Evolutionary conservation across 345 rosid species (phyloP), one percentile per base, ranked within the genome.

Genomic region (Theobroma cacao): DNA sequence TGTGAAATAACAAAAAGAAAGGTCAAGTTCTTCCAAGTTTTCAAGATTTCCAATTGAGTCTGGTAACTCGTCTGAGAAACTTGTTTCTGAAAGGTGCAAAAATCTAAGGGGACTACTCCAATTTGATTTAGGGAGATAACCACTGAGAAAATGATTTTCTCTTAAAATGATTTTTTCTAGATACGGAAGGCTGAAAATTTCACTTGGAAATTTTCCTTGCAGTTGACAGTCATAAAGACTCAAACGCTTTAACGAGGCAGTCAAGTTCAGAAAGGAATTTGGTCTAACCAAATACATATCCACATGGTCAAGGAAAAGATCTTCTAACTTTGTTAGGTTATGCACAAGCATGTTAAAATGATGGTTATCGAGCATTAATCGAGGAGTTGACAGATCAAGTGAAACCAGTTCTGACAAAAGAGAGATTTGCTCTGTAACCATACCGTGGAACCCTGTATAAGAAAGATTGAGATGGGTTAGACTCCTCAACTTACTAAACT

Each of bases 401-500:
- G 61, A 69, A 69, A 45, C 75, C 7, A 41, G 38, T 34, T 58
- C 24, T 0, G 78, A 66, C 1, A 86, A 41, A 3, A 15, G 28
- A 9, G 76, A 66, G 26, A 84, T 67, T 36, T 86, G 71, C 12
- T 4, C 1, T 1, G 84, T 80, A 12, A 84, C 34, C 5, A 0
- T 41, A 17, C 89, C 81, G 0, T 11, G 17, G 34, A 67, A 61
- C 4, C 13, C 3, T 20, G 82, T 41, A 9, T 0, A 0, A 12
- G 86, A 77, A 55, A 86, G 82, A 15, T 76, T 43, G 0, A 86
- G 84, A n/a, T 84, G 52, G 1, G 75, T 77, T 67, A 84, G 24
- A 6, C 36, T 64, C 0, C 45, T 5, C 0, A 84, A 75, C 7
- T 0, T 1, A 36, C 82, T 48, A 48, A 86, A 75, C 24, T 34